phyloP scores from a whole-genome alignment of 2,329 filamentous ascomycete species.

The Scytalidium lignicola region DNA sequence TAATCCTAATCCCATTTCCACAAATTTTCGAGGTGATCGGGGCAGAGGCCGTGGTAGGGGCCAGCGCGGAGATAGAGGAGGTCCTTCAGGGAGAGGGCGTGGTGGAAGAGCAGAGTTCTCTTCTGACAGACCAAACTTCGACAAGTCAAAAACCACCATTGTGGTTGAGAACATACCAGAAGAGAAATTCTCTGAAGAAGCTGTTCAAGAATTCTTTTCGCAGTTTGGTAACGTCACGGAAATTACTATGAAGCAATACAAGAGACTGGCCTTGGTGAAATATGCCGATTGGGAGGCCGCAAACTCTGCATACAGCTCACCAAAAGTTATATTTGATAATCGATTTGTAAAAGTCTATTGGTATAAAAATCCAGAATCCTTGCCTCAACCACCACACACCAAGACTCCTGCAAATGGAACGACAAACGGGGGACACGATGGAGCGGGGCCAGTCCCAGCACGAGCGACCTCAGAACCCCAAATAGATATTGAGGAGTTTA shows the following conservation, averaged over 20 bases:
- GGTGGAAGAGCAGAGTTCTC: slow-evolving; percentile 52
- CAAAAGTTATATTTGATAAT: slow-evolving; percentile 79
- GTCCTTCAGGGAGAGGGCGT: slow-evolving; percentile 11
- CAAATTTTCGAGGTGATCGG: slow-evolving; percentile 17
- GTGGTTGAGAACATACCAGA: slow-evolving; percentile 76
- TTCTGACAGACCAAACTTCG: slow-evolving; percentile 55
- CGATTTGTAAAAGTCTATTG: slow-evolving; percentile 82
- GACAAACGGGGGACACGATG: slow-evolving; percentile 22
- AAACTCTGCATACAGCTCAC: slow-evolving; percentile 66
- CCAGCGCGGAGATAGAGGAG: slow-evolving; percentile 23
- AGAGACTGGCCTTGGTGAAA: slow-evolving; percentile 64
- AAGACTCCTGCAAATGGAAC: slow-evolving; percentile 26
- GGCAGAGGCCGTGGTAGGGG: slow-evolving; percentile 29
- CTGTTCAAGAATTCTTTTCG: slow-evolving; percentile 63
- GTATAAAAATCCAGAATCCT: slow-evolving; percentile 50
- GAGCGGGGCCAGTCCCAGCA: slow-evolving; percentile 14
- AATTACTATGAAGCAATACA: slow-evolving; percentile 61
- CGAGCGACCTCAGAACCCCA: slow-evolving; percentile 35
- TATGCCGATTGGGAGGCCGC: slow-evolving; percentile 63
- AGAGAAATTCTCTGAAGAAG: slow-evolving; percentile 60
- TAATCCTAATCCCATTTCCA: neutral
- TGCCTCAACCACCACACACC: slow-evolving; percentile 21
- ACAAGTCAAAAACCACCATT: slow-evolving; percentile 60
- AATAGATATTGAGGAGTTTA: slow-evolving; percentile 66
- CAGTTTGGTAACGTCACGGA: slow-evolving; percentile 64